Conservation (phyloP, 192 early-diverging fungal species). For the Obelidium mucronatum region DNA sequence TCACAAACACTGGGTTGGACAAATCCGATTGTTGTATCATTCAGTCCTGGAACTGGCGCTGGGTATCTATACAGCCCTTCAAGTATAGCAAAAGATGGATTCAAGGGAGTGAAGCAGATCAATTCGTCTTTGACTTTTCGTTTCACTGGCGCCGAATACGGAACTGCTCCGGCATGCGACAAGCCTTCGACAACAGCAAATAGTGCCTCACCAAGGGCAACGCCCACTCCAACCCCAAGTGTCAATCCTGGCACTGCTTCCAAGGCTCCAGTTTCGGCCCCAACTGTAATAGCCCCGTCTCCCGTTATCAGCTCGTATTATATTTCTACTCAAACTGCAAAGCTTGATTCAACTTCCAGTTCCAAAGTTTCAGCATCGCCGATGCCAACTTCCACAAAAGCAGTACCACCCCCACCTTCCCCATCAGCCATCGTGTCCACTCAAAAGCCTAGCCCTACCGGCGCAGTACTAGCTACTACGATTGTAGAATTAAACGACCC, state of each 20-base stretch:
- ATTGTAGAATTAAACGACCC: background rate
- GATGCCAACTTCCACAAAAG: no score
- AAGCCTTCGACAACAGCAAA: no score
- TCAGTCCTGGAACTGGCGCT: constrained; percentile 1
- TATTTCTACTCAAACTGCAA: background rate
- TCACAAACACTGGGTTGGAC: background rate
- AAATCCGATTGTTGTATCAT: constrained; percentile 2
- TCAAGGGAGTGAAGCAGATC: background rate
- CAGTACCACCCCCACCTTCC: background rate
- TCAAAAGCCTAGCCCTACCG: no score
- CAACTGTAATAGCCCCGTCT: no score
- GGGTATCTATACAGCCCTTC: constrained; percentile 22
- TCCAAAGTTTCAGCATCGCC: background rate
- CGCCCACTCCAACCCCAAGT: background rate
- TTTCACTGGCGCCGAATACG: background rate
- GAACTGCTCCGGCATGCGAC: background rate
- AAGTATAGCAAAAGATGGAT: background rate
- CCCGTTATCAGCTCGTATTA: no score
- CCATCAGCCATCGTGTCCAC: no score
- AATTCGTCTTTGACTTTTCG: background rate
- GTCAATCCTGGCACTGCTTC: background rate
- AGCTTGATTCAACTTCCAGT: background rate
- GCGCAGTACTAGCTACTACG: background rate
- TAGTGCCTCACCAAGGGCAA: background rate
- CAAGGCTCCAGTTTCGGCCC: background rate